These are phyloP conservation scores for Penicillium rolfsii DNA, from an alignment of 2,329 filamentous ascomycete species.

Conservation along the genomic window DNA sequence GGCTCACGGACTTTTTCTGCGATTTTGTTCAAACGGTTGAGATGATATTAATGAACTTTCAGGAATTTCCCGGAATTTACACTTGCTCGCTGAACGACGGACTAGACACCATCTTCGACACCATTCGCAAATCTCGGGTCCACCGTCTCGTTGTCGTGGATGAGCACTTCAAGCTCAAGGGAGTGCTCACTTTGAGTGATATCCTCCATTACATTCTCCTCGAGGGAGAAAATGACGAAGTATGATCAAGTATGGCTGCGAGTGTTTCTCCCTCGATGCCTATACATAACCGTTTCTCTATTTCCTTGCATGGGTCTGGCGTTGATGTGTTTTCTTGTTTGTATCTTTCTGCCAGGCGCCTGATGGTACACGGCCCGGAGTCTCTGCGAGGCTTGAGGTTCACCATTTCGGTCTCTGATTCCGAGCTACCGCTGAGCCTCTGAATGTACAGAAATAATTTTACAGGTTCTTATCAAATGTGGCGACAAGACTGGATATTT, in stretches of 20 bases:
- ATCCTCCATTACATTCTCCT: constrained; percentile 94
- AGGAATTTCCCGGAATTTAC: constrained; percentile 93
- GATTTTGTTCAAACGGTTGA: neutral
- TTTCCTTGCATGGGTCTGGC: constrained; percentile 40
- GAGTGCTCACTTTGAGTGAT: constrained; percentile 90
- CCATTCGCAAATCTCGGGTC: constrained; percentile 90
- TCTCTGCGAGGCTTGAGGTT: neutral
- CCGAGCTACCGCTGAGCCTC: constrained; percentile 20
- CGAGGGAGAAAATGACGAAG: constrained; percentile 69
- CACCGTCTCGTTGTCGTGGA: constrained; percentile 93
- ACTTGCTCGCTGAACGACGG: constrained; percentile 91
- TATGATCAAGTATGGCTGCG: constrained; percentile 29
- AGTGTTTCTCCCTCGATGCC: neutral
- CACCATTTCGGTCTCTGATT: neutral
- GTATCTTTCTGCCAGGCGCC: neutral
- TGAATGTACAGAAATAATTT: constrained; percentile 38
- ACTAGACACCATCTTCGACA: constrained; percentile 94
- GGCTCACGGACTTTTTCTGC: constrained; percentile 25
- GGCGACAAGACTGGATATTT: constrained; percentile 20
- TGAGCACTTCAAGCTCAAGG: constrained; percentile 81
- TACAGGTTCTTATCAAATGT: constrained; percentile 24
- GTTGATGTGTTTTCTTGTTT: constrained; percentile 29
- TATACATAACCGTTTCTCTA: constrained; percentile 29
- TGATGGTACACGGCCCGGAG: neutral
- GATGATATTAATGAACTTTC: constrained; percentile 9